A percentile compares a stretch with the other conserved stretches of the same genome.
These are phyloP conservation scores for Omphalotus guepiniiformis DNA, from an alignment of 768 basidiomycete species.

Conservation along the genomic window DNA sequence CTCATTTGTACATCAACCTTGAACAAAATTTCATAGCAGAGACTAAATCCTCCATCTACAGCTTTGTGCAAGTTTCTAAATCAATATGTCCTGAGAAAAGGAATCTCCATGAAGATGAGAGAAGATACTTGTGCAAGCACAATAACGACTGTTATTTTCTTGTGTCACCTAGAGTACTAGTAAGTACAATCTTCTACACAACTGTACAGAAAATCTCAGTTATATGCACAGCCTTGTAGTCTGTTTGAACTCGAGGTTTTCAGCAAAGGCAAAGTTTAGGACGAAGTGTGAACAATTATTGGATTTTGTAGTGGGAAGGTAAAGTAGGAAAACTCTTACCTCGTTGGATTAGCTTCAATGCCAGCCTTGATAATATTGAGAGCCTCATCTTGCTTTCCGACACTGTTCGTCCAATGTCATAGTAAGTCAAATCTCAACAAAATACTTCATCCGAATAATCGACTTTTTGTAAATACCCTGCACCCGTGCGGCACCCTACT, in stretches of 20 bases:
- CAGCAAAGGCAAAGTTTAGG: constrained; percentile 86
- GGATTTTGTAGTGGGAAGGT: neutral
- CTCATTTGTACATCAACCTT: no score
- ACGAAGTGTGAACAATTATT: constrained; percentile 55
- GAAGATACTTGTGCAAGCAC: no score
- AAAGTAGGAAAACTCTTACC: constrained; percentile 35
- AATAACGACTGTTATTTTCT: no score
- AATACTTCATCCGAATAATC: constrained; percentile 88
- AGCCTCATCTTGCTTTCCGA: constrained; percentile 81
- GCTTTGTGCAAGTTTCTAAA: no score
- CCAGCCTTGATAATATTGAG: constrained; percentile 77
- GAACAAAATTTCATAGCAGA: no score
- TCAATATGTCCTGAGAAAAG: no score
- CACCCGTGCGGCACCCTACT: no score
- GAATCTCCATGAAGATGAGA: no score
- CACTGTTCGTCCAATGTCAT: constrained; percentile 71
- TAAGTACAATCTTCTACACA: no score
- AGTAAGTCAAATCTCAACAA: constrained; percentile 86
- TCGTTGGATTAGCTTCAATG: constrained; percentile 81
- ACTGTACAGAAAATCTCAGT: constrained; percentile 72
- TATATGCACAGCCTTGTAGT: constrained; percentile 64
- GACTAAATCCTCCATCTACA: no score
- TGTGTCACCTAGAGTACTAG: no score
- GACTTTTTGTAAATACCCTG: constrained; percentile 87
- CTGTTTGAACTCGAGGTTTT: constrained; percentile 59